These are phyloP conservation scores for Calycina herbarum DNA, from an alignment of 2,329 filamentous ascomycete species.

Conservation along the genomic window DNA sequence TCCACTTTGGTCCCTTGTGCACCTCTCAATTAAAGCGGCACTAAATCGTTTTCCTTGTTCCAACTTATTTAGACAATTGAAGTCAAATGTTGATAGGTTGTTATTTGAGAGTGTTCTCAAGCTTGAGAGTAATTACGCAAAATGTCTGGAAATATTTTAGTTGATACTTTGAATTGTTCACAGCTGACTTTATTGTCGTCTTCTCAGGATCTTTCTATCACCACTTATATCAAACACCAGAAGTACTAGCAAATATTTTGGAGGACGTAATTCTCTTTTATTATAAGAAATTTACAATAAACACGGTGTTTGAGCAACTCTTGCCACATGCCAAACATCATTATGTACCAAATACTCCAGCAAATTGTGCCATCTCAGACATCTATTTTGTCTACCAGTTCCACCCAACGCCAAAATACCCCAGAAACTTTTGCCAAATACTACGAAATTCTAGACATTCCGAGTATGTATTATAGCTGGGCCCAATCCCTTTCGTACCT, in stretches of 20 bases:
- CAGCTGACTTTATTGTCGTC: too few relatives aligned
- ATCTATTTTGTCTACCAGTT: slow-evolving; percentile 5
- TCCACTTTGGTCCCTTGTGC: too few relatives aligned
- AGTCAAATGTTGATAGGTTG: neutral
- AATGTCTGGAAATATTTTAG: neutral
- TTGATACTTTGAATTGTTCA: too few relatives aligned
- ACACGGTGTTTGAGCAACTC: neutral
- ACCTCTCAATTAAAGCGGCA: too few relatives aligned
- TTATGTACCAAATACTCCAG: neutral
- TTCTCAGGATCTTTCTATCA: too few relatives aligned
- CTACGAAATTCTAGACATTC: neutral
- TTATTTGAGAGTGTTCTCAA: neutral
- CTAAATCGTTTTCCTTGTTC: neutral
- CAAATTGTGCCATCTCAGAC: slow-evolving; percentile 3
- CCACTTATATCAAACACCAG: too few relatives aligned
- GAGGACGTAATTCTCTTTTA: too few relatives aligned
- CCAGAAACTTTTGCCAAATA: neutral
- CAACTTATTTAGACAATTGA: neutral
- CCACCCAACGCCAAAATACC: neutral
- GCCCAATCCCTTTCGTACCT: slow-evolving; percentile 78
- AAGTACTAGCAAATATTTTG: too few relatives aligned
- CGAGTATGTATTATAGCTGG: slow-evolving; percentile 60
- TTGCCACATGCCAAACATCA: neutral
- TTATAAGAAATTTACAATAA: too few relatives aligned
- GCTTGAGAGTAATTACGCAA: neutral